Evolutionary conservation across 2,329 filamentous ascomycete genomes (phyloP).

Genomic region (Elsinoe australis): DNA sequence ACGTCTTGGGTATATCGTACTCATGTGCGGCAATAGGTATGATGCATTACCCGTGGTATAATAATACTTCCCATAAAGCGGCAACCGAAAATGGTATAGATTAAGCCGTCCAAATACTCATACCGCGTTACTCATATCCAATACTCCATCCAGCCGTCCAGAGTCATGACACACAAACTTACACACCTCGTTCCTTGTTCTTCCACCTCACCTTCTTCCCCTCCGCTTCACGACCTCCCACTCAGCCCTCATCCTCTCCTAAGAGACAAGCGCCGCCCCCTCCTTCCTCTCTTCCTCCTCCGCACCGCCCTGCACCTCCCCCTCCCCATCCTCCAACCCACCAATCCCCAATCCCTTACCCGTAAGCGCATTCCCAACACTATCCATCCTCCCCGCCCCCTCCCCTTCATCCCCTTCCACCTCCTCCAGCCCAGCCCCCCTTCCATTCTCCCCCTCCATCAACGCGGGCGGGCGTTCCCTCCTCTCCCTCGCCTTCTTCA

Average conservation of each 20-base stretch:
- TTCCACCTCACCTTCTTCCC: neutral
- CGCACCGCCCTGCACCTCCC: conserved; percentile 7
- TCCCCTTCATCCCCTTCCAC: too few species aligned
- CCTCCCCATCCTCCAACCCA: neutral
- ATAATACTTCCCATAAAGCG: neutral
- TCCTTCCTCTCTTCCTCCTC: neutral
- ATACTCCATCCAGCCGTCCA: too few species aligned
- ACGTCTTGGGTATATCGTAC: neutral
- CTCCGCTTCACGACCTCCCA: too few species aligned
- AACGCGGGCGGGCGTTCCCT: conserved; percentile 82
- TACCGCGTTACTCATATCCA: conserved; percentile 8
- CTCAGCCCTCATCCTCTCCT: too few species aligned
- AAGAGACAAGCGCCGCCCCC: too few species aligned
- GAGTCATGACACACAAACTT: neutral
- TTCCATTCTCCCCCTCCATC: conserved; percentile 48
- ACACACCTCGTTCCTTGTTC: neutral
- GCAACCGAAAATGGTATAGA: conserved; percentile 4
- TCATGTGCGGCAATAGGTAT: neutral
- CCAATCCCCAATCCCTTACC: conserved; percentile 11
- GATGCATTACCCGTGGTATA: conserved; percentile 2
- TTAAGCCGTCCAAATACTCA: conserved; percentile 1
- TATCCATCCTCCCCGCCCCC: conserved; percentile 9
- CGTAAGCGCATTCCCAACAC: neutral
- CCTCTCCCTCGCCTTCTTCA: conserved; percentile 80
- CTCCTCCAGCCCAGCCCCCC: too few species aligned